A percentile compares a stretch with the other conserved stretches of the same genome.
phyloP scores from a whole-genome alignment of 2,329 filamentous ascomycete genomes.

The Ophiostoma himal-ulmi region DNA sequence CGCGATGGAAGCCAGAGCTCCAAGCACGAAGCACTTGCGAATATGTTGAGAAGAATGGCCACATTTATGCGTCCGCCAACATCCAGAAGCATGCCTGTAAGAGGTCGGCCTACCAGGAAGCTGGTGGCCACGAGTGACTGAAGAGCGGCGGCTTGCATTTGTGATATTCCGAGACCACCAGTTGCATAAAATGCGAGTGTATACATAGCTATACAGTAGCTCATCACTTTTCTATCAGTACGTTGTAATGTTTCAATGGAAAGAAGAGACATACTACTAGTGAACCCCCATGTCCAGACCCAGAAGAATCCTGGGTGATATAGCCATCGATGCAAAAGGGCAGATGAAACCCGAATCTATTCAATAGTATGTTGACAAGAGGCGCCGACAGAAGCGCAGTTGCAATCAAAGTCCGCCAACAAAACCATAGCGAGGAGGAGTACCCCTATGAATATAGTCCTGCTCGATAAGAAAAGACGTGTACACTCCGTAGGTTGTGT shows the following conservation, averaged over 20 bases:
- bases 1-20: not conserved
- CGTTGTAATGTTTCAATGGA: not conserved
- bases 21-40: not conserved
- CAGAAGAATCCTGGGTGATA: not conserved
- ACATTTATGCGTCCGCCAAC: not conserved
- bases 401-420: not conserved
- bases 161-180: not conserved
- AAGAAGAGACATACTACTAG: not conserved
- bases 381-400: not conserved
- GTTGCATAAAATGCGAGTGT: not conserved
- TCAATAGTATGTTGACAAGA: not conserved
- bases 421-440: not conserved
- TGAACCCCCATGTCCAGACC: not conserved
- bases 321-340: not conserved
- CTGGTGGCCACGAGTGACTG: not conserved
- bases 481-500: not conserved
- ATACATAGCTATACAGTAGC: not conserved
- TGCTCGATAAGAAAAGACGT: not conserved
- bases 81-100: not conserved
- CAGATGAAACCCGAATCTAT: not conserved
- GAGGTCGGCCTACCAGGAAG: not conserved
- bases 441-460: not conserved
- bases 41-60: not conserved
- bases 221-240: not conserved
- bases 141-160: not conserved